phyloP scores from a whole-genome alignment of 257 asterid species.

The Apocynum venetum region DNA sequence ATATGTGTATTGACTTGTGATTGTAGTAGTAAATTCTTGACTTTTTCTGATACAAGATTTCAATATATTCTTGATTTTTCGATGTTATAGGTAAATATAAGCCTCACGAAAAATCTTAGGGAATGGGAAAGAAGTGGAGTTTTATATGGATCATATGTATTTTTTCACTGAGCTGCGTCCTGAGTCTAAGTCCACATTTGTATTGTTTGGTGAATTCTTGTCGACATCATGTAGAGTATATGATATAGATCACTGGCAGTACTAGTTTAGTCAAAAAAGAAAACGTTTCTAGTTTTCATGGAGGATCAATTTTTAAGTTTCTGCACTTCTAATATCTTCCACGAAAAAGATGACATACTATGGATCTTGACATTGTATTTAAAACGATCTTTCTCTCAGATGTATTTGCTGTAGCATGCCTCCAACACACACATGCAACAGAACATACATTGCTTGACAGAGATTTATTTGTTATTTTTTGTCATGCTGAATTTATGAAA shows the following conservation, averaged over 20 bases:
- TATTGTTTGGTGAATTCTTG: not conserved
- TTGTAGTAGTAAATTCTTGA: not conserved
- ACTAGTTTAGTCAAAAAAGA: not conserved
- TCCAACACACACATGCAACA: not conserved
- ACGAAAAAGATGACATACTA: not conserved
- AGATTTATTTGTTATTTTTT: conserved; percentile 11
- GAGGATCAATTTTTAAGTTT: not conserved
- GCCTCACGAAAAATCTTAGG: not conserved
- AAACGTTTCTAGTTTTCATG: not conserved
- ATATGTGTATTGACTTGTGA: not conserved
- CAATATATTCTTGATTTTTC: not conserved
- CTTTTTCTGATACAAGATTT: not conserved
- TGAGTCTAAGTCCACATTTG: not conserved
- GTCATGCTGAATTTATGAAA: conserved; percentile 17
- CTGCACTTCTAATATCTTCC: not conserved
- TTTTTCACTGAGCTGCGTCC: not conserved
- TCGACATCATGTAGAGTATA: not conserved
- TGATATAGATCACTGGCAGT: not conserved
- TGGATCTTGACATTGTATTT: not conserved
- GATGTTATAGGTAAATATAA: not conserved
- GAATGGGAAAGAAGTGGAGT: not conserved
- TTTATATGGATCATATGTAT: not conserved
- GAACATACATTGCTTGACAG: conserved; percentile 2
- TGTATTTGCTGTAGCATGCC: not conserved
- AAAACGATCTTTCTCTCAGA: not conserved